Base-by-base conservation (phyloP, 1,284 basidiomycete genomes). In the Ustilago hordei region DNA sequence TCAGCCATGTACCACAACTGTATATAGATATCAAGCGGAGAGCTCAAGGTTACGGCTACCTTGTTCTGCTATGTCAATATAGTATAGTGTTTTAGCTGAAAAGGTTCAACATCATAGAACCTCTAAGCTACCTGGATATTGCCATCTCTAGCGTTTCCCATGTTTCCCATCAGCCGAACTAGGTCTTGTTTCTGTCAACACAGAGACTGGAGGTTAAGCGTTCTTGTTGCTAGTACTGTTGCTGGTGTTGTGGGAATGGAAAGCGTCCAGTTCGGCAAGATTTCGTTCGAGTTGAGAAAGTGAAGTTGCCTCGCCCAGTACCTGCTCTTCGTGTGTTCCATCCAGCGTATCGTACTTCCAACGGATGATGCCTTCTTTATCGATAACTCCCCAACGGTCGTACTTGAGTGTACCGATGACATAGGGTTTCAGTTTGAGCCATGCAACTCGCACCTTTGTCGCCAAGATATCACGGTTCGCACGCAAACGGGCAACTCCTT, bases 401-500 rank as follows among this genome's bases (percentile, higher is more conserved):
- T 75, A 78, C 60, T 73, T 75, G 60, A 75, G 70, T n/a, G 60
- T 74, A 8, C 81, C 82, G 11, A 80, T 63, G 31, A 81, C 72
- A 55, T 82, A 83, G 1, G 82, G 82, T 55, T 72, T 75, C 39
- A 81, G 62, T 50, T 74, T 73, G 35, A 84, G 62, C 78, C 80
- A 84, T 12, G 80, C 78, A 0, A 84, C 81, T 8, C 82, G 69
- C 50, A 84, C 68, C 28, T 75, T 74, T 31, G 81, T 84, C n/a
- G 82, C 82, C 47, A 81, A 23, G 9, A 84, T 79, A 35, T 83
- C 81, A 9, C 82, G 71, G 34, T 78, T 78, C 12, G 82, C 82
- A 9, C 76, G 68, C 53, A 82, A 55, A 48, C 64, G 64, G 15
- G 69, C 68, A 2, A 65, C 68, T 5, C 78, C 69, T 36, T 75